Conservation (phyloP, 2,329 filamentous ascomycete genomes). For the Tolypocladium inflatum region DNA sequence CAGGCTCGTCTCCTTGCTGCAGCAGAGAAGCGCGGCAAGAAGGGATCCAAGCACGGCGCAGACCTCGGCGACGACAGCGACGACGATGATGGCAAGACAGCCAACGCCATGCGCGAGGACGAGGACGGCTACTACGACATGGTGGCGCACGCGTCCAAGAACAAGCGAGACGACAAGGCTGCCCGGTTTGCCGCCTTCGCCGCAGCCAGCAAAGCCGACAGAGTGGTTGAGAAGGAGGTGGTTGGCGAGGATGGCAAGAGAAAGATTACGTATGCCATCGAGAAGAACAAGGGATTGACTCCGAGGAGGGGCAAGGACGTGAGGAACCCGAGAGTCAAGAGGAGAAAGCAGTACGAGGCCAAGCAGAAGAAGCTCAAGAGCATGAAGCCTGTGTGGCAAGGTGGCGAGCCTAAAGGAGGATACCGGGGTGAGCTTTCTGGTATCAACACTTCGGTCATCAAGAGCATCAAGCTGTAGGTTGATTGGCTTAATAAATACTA, state of each 20-base stretch:
- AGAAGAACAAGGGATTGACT: constrained; percentile 94
- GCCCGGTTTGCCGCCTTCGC: constrained; percentile 46
- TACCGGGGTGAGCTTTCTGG: constrained; percentile 90
- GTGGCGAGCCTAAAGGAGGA: constrained; percentile 71
- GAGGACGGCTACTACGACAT: constrained; percentile 85
- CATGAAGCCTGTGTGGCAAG: constrained; percentile 78
- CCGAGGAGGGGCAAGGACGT: constrained; percentile 89
- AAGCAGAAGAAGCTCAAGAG: constrained; percentile 96
- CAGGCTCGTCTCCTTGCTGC: constrained; percentile 81
- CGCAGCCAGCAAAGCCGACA: constrained; percentile 53
- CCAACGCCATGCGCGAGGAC: constrained; percentile 42
- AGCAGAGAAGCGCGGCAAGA: constrained; percentile 72
- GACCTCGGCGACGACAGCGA: constrained; percentile 61
- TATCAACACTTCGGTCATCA: constrained; percentile 89
- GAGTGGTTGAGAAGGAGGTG: constrained; percentile 55
- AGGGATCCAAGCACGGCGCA: constrained; percentile 51
- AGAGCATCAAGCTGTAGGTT: constrained; percentile 77
- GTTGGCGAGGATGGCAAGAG: constrained; percentile 80
- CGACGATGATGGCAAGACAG: constrained; percentile 51
- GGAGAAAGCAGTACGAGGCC: constrained; percentile 90
- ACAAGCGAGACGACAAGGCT: constrained; percentile 65
- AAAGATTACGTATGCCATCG: constrained; percentile 85
- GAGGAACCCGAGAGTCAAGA: constrained; percentile 93
- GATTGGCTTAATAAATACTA: background rate
- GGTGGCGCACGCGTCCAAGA: constrained; percentile 58